A percentile compares a stretch with the other conserved stretches of the same genome.
Evolutionary conservation across 768 basidiomycete species (phyloP).

Genomic region (Roridomyces roridus): DNA sequence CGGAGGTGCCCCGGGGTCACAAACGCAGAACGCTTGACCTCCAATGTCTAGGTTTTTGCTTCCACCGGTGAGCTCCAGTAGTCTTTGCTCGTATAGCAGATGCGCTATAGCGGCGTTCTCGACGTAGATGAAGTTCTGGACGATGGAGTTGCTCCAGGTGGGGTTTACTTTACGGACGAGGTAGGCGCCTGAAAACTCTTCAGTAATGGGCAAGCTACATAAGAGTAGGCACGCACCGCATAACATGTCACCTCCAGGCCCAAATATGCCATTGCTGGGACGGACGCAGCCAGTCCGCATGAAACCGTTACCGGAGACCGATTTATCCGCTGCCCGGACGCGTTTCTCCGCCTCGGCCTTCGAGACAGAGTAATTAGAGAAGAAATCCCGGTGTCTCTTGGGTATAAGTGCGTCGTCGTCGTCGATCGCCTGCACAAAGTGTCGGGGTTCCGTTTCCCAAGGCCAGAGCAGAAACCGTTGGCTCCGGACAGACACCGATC

Average conservation of each 20-base stretch:
- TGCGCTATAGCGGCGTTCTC: conserved; percentile 80
- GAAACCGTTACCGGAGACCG: conserved; percentile 12
- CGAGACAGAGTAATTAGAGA: conserved; percentile 80
- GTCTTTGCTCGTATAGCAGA: conserved; percentile 73
- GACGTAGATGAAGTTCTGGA: conserved; percentile 75
- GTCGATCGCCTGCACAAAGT: conserved; percentile 66
- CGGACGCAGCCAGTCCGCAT: conserved; percentile 76
- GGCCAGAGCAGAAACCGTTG: conserved; percentile 75
- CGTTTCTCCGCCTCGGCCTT: conserved; percentile 63
- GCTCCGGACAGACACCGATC: conserved; percentile 62
- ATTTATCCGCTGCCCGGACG: conserved; percentile 37
- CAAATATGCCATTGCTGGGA: conserved; percentile 81
- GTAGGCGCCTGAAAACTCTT: conserved; percentile 45
- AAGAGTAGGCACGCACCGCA: conserved; percentile 43
- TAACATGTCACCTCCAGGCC: conserved; percentile 75
- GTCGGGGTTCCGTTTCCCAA: conserved; percentile 66
- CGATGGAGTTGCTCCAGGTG: conserved; percentile 61
- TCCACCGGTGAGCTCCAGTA: conserved; percentile 54
- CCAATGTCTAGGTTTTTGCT: conserved; percentile 66
- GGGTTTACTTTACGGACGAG: conserved; percentile 65
- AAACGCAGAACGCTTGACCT: conserved; percentile 70
- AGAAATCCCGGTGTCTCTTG: conserved; percentile 63
- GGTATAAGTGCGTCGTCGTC: conserved; percentile 64
- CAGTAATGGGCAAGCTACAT: neutral
- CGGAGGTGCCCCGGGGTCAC: conserved; percentile 67